phyloP scores from a whole-genome alignment of 257 asterid genomes.

The Nicotiana obtusifolia region DNA sequence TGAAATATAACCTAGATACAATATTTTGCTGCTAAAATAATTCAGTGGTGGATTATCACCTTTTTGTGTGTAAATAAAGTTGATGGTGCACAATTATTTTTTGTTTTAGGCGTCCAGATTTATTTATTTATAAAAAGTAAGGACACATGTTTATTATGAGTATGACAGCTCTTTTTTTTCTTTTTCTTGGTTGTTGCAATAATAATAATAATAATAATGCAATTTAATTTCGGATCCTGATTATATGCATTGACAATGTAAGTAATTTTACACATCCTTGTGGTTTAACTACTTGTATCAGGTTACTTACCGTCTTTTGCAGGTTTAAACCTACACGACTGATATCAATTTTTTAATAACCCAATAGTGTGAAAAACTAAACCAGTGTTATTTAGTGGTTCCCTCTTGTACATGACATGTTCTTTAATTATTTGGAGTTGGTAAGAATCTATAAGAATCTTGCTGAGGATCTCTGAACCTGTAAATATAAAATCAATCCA shows the following conservation, averaged over 20 bases:
- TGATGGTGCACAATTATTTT: neutral
- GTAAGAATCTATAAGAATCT: neutral
- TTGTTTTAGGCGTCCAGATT: neutral
- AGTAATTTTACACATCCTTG: neutral
- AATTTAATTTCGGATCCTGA: neutral
- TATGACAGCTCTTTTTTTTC: neutral
- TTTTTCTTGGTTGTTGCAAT: slow-evolving; percentile 8
- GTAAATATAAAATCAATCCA: neutral
- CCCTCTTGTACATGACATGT: neutral
- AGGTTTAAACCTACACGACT: neutral
- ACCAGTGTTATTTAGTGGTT: neutral
- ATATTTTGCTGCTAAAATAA: neutral
- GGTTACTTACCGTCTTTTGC: neutral
- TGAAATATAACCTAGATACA: neutral
- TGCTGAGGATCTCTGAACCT: neutral
- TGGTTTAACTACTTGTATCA: neutral
- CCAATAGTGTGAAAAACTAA: neutral
- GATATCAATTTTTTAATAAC: neutral
- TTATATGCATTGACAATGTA: neutral
- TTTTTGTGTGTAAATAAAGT: neutral
- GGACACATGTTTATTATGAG: neutral
- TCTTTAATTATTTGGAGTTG: neutral
- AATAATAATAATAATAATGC: neutral
- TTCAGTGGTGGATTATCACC: neutral
- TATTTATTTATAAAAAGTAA: neutral